Percentiles rank a stretch among this genome's conserved stretches.
Evolutionary conservation across 2,329 filamentous ascomycete genomes (phyloP).

Genomic region (Akanthomyces uredinophilus): DNA sequence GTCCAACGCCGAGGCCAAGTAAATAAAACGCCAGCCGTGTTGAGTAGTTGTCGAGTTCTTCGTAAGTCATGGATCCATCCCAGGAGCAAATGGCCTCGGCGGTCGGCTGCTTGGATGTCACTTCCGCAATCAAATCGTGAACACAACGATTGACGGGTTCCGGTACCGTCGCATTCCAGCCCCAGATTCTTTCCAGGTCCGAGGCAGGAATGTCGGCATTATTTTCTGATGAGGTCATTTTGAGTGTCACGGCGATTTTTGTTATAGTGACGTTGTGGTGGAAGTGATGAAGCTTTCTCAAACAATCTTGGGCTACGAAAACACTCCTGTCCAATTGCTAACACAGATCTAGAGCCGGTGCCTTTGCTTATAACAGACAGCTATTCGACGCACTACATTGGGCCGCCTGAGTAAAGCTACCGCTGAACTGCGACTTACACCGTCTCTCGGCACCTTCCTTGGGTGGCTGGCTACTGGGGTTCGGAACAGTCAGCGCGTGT

Average conservation of each 20-base stretch:
- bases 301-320: neutral
- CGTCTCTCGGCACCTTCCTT: neutral
- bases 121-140: slow-evolving; percentile 36
- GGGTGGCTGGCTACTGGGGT: neutral
- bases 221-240: neutral
- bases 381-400: neutral
- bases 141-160: slow-evolving; percentile 26
- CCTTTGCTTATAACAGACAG: neutral
- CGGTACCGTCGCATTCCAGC: slow-evolving; percentile 16
- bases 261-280: neutral
- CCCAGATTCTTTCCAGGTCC: slow-evolving; percentile 1
- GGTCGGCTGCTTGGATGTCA: slow-evolving; percentile 27
- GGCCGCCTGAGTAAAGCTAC: neutral
- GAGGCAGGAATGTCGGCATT: neutral
- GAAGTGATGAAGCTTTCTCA: neutral
- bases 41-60: slow-evolving; percentile 26
- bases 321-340: neutral
- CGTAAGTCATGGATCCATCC: slow-evolving; percentile 39
- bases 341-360: neutral
- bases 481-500: neutral
- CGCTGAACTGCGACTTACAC: neutral
- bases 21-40: slow-evolving; percentile 16
- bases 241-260: neutral
- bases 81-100: slow-evolving; percentile 36
- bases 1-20: slow-evolving; percentile 21